These are phyloP conservation scores for Suillus placidus DNA, from an alignment of 768 basidiomycete genomes.

Conservation along the genomic window DNA sequence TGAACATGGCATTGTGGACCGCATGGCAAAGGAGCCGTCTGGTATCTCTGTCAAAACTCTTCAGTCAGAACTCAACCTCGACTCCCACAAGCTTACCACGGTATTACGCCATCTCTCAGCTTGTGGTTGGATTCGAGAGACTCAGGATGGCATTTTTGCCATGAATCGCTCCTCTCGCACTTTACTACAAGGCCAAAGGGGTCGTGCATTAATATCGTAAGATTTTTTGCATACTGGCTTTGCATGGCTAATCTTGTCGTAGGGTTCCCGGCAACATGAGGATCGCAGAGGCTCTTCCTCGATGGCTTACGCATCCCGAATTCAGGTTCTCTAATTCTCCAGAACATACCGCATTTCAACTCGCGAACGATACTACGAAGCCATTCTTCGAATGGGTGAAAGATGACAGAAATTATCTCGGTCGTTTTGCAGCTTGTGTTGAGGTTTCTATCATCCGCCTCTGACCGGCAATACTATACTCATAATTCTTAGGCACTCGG, in stretches of 20 bases:
- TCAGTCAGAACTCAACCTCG: constrained; percentile 19
- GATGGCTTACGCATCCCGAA: constrained; percentile 19
- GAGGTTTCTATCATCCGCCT: not conserved
- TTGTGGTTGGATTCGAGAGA: constrained; percentile 25
- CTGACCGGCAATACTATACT: not conserved
- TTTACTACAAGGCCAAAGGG: constrained; percentile 18
- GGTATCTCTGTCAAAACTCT: constrained; percentile 20
- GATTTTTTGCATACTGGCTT: not conserved
- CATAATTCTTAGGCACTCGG: constrained; percentile 5
- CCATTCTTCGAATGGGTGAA: constrained; percentile 36
- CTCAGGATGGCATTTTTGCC: constrained; percentile 19
- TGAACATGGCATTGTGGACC: constrained; percentile 20
- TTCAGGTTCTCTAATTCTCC: constrained; percentile 18
- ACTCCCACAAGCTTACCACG: constrained; percentile 16
- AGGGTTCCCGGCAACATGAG: constrained; percentile 19
- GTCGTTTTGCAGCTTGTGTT: not conserved
- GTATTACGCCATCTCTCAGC: constrained; percentile 22
- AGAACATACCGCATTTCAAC: constrained; percentile 40
- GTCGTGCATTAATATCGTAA: constrained; percentile 19
- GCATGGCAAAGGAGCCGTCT: constrained; percentile 16
- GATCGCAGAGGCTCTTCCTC: constrained; percentile 18
- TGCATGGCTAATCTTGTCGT: not conserved
- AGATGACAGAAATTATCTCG: not conserved
- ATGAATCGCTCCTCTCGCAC: constrained; percentile 21
- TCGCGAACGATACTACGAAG: constrained; percentile 39